These are phyloP conservation scores for Kickxella alabastrina DNA, from an alignment of 192 early-diverging fungal genomes.

Conservation along the genomic window DNA sequence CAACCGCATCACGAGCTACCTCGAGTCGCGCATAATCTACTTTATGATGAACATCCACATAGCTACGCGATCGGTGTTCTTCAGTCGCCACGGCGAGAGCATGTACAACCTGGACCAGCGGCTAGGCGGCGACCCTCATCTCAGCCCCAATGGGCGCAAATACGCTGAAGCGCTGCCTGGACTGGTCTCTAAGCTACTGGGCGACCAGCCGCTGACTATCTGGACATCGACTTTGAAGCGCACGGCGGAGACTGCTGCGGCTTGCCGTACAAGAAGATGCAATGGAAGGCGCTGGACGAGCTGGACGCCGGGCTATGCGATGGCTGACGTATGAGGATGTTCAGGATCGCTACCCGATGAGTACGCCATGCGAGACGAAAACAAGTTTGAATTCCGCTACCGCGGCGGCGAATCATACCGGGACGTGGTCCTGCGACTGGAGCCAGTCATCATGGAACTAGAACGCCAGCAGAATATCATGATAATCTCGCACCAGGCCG, in stretches of 20 bases:
- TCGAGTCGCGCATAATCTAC: constrained; percentile 96
- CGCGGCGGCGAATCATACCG: constrained; percentile 87
- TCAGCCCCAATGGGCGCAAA: constrained; percentile 79
- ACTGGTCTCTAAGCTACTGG: constrained; percentile 72
- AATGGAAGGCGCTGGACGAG: constrained; percentile 98
- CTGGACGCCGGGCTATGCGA: constrained; percentile 97
- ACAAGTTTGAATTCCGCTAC: constrained; percentile 93
- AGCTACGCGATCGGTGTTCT: constrained; percentile 88
- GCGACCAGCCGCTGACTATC: constrained; percentile 72
- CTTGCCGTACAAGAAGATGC: constrained; percentile 81
- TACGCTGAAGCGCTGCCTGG: constrained; percentile 85
- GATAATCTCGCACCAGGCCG: constrained; percentile 97
- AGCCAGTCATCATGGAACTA: constrained; percentile 99
- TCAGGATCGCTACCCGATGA: constrained; percentile 90
- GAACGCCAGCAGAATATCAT: constrained; percentile 95
- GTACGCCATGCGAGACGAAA: constrained; percentile 89
- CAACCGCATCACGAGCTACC: constrained; percentile 91
- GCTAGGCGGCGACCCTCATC: constrained; percentile 90
- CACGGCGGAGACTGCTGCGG: constrained; percentile 84
- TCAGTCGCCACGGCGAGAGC: constrained; percentile 90
- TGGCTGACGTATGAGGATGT: constrained; percentile 99
- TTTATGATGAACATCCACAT: constrained; percentile 99
- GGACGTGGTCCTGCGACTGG: constrained; percentile 91
- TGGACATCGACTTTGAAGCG: constrained; percentile 97
- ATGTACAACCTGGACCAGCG: constrained; percentile 89